phyloP scores from a whole-genome alignment of 441 rosid genomes.

The Bocquillonia castaneifolia region DNA sequence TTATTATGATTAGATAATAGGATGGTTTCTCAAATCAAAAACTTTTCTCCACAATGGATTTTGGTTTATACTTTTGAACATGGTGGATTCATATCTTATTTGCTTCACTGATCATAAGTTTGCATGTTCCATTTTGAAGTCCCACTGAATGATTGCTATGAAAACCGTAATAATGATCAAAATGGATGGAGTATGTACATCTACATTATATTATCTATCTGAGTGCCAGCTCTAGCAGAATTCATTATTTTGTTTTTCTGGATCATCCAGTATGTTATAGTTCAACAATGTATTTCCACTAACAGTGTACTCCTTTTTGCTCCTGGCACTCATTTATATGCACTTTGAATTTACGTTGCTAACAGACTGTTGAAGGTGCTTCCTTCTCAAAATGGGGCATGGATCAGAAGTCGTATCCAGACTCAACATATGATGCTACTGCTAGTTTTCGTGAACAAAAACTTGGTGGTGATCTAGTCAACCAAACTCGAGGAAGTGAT shows the following conservation, averaged over 20 bases:
- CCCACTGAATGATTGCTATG: background rate
- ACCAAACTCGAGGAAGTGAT: constrained; percentile 11
- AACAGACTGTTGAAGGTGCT: constrained; percentile 30
- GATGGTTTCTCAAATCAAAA: constrained; percentile 10
- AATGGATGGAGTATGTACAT: constrained; percentile 1
- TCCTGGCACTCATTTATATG: constrained; percentile 11
- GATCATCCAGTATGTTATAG: background rate
- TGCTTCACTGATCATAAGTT: constrained; percentile 6
- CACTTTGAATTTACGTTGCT: constrained; percentile 22
- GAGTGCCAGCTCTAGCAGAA: background rate
- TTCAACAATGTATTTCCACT: background rate
- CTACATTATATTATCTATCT: constrained; percentile 7
- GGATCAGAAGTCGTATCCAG: constrained; percentile 41
- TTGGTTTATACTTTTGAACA: background rate
- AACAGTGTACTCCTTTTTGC: background rate
- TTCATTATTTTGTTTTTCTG: background rate
- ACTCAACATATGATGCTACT: constrained; percentile 31
- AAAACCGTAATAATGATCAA: background rate
- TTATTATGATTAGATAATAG: background rate
- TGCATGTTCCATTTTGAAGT: background rate
- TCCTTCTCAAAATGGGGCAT: constrained; percentile 28
- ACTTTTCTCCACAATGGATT: background rate
- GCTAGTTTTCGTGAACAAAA: constrained; percentile 34
- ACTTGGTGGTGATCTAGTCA: constrained; percentile 28
- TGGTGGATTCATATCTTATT: background rate